Evolutionary conservation across 768 basidiomycete species (phyloP).

Genomic region (Suillus clintonianus): DNA sequence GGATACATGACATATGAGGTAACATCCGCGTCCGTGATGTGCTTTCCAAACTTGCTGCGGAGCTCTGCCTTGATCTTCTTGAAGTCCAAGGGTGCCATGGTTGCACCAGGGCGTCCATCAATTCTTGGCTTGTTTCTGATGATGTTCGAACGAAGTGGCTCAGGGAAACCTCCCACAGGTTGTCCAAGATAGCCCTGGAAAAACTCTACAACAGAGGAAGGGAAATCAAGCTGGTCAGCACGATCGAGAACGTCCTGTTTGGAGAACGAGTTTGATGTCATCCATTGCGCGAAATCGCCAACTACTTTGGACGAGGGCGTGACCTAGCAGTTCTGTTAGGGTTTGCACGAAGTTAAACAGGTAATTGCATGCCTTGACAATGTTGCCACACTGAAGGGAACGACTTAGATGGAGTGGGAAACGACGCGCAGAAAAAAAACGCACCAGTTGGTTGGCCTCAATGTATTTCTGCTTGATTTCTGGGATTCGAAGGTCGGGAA

Average conservation of each 20-base stretch:
- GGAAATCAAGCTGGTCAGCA: constrained; percentile 94
- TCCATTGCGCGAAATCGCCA: constrained; percentile 99
- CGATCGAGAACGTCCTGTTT: constrained; percentile 85
- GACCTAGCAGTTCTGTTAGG: constrained; percentile 49
- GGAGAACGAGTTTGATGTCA: constrained; percentile 91
- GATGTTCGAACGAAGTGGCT: constrained; percentile 87
- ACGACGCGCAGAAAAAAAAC: constrained; percentile 31
- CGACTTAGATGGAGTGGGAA: constrained; percentile 7
- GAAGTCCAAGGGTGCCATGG: constrained; percentile 89
- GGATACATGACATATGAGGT: constrained; percentile 98
- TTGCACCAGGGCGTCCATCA: constrained; percentile 88
- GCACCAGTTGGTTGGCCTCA: constrained; percentile 91
- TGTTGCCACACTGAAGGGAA: constrained; percentile 79
- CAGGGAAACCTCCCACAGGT: constrained; percentile 98
- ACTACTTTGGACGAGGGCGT: constrained; percentile 99
- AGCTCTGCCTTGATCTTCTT: constrained; percentile 94
- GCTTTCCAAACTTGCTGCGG: constrained; percentile 91
- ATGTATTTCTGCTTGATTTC: constrained; percentile 99
- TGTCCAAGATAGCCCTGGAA: constrained; percentile 99
- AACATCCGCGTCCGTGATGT: constrained; percentile 92
- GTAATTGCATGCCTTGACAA: constrained; percentile 68
- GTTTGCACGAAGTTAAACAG: background rate
- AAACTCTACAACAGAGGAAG: constrained; percentile 95
- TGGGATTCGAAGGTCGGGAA: constrained; percentile 28
- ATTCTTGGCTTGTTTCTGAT: constrained; percentile 94